Percentiles rank a stretch among this genome's conserved stretches.
These are phyloP conservation scores for Zopfochytrium polystomum DNA, from an alignment of 371 early-diverging fungal genomes.

Conservation along the genomic window DNA sequence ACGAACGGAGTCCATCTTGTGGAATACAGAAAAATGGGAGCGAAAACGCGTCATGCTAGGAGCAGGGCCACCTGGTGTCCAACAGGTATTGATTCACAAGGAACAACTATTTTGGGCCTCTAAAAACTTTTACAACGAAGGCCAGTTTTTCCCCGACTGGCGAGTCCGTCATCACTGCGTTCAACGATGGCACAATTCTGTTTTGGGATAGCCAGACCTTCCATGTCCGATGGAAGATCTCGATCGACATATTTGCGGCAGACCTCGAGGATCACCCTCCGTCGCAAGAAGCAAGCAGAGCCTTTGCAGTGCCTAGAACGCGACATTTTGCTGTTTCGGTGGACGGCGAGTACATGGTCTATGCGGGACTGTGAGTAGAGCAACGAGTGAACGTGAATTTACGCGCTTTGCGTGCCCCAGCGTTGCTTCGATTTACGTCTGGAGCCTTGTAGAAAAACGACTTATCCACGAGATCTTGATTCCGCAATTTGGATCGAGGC, in stretches of 20 bases:
- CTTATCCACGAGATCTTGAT: conserved; percentile 47
- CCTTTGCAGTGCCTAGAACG: conserved; percentile 18
- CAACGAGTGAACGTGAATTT: background rate
- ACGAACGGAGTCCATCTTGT: conserved; percentile 45
- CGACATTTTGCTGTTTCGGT: conserved; percentile 30
- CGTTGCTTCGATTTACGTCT: conserved; percentile 39
- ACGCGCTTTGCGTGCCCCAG: conserved; percentile 20
- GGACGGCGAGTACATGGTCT: conserved; percentile 43
- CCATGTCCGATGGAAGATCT: conserved; percentile 43
- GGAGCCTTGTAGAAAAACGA: conserved; percentile 45
- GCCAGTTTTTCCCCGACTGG: conserved; percentile 39
- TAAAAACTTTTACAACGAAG: conserved; percentile 10
- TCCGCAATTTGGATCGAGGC: conserved; percentile 31
- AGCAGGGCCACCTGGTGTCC: conserved; percentile 36
- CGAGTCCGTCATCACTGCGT: conserved; percentile 36
- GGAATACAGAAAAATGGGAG: conserved; percentile 52
- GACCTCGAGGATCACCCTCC: conserved; percentile 11
- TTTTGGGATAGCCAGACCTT: conserved; percentile 47
- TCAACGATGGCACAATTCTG: conserved; percentile 44
- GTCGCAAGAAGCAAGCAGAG: conserved; percentile 7
- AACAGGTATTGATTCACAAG: conserved; percentile 28
- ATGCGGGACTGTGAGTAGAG: conserved; percentile 38
- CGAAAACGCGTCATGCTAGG: conserved; percentile 44
- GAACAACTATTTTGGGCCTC: background rate
- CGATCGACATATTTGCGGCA: conserved; percentile 30